These are phyloP conservation scores for Cercospora sp. DNA, from an alignment of 2,329 filamentous ascomycete genomes.

Conservation along the genomic window DNA sequence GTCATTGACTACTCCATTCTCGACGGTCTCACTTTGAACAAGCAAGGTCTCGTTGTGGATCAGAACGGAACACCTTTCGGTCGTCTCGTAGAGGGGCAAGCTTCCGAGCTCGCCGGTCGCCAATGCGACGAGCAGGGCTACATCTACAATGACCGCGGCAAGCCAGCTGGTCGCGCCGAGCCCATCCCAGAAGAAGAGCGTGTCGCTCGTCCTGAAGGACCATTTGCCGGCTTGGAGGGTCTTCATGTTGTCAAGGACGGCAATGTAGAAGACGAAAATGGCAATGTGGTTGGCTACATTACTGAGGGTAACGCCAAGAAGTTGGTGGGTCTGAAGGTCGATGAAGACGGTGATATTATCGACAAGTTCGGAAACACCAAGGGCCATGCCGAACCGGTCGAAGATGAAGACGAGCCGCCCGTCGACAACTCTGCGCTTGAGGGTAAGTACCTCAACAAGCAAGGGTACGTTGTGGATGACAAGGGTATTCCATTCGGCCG, in stretches of 20 bases:
- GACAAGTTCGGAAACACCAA: constrained; percentile 69
- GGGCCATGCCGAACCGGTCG: constrained; percentile 60
- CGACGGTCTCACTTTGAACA: constrained; percentile 57
- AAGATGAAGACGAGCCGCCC: constrained; percentile 41
- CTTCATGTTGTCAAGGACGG: constrained; percentile 69
- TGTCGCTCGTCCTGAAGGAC: constrained; percentile 60
- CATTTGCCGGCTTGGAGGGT: constrained; percentile 66
- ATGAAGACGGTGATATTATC: constrained; percentile 78
- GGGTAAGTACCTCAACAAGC: constrained; percentile 58
- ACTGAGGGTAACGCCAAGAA: constrained; percentile 69
- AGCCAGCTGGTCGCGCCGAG: constrained; percentile 58
- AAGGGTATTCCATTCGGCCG: constrained; percentile 58
- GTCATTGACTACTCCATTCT: constrained; percentile 54
- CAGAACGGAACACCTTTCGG: constrained; percentile 56
- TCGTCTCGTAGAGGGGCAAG: constrained; percentile 57
- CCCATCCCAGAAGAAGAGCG: constrained; percentile 59
- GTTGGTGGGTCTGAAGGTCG: constrained; percentile 71
- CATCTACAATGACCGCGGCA: constrained; percentile 58
- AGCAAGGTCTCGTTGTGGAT: constrained; percentile 58
- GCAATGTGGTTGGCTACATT: constrained; percentile 71
- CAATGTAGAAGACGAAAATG: constrained; percentile 74
- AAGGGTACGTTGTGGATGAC: constrained; percentile 57
- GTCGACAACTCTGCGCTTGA: constrained; percentile 57
- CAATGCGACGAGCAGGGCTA: constrained; percentile 57
- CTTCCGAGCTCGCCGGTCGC: constrained; percentile 57